Conservation (phyloP, 768 basidiomycete species). For the Mrakia hoshinonis region DNA sequence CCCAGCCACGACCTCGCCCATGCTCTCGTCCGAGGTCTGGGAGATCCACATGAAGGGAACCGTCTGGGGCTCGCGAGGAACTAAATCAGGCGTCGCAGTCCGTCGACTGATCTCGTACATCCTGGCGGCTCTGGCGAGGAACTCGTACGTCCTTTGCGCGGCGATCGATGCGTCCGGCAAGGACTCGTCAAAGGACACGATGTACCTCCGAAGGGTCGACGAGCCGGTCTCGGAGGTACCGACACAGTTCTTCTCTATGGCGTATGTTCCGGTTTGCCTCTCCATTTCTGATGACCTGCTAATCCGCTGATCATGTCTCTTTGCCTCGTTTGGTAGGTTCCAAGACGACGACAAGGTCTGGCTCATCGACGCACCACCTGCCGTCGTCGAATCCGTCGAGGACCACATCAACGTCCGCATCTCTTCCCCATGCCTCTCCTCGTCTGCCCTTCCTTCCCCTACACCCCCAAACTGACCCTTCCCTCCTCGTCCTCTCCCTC, state of each 20-base stretch:
- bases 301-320: background rate
- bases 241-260: constrained; percentile 10
- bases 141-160: constrained; percentile 2
- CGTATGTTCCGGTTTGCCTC: background rate
- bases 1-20: background rate
- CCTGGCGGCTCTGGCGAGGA: constrained; percentile 1
- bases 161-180: constrained; percentile 22
- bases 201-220: constrained; percentile 14
- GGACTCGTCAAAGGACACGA: constrained; percentile 15
- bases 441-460: background rate
- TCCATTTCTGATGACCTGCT: background rate
- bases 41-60: constrained; percentile 23
- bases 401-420: constrained; percentile 24
- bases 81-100: background rate
- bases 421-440: background rate
- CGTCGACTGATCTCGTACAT: constrained; percentile 13
- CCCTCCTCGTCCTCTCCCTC: background rate
- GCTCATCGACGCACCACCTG: constrained; percentile 27
- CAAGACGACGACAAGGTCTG: constrained; percentile 28
- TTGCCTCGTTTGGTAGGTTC: background rate
- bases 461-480: background rate
- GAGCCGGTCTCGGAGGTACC: constrained; percentile 3
- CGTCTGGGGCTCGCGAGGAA: constrained; percentile 20
- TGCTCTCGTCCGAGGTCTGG: constrained; percentile 22
- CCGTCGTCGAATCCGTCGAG: constrained; percentile 27